Evolutionary conservation across 176 grass and related monocot species (phyloP), one percentile per base, ranked within the genome.

Genomic region (Paspalum vaginatum): DNA sequence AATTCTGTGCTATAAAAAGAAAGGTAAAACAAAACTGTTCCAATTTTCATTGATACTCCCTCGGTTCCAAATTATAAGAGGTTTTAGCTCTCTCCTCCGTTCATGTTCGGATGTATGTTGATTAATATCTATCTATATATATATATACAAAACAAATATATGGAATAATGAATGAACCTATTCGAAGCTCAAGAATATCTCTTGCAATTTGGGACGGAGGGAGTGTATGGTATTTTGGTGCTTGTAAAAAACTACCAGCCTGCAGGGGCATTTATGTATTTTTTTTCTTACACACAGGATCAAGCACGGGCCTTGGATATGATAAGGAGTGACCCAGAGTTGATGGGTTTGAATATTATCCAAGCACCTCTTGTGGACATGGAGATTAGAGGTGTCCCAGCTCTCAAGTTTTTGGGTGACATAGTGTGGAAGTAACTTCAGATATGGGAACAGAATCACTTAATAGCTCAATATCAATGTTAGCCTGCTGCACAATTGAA

Each of bases 1-100:
- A 94, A 87, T 98, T 98, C 69, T 98, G 95, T 72, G 84, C 95
- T 54, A 98, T 98, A 81, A 98, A 94, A 90, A 98, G 95, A 76
- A 98, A 98, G 95, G 95, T 98, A 94, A 32, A 32, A 32, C 32
- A 32, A 32, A 32, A 32, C 32, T 32, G 32, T 32, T 32, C 32
- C 32, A 32, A 32, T 32, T 32, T 32, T 32, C 32, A 32, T 32
- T 32, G 32, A 32, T 32, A 32, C 32, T 32, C 32, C 32, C 32
- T 32, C 32, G 3, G 32, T 32, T 32, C 32, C 32, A 32, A 32
- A 32, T 32, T 32, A 32, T 32, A 32, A 32, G 32, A 32, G 32
- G 32, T 32, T 32, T 32, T 32, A 32, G 32, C 32, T 32, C 32
- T 32, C 32, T 32, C 32, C 32, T 32, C 32, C 3, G 32, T 32